Base-by-base conservation (phyloP, 306 rosid species). In the Trifolium fragiferum region DNA sequence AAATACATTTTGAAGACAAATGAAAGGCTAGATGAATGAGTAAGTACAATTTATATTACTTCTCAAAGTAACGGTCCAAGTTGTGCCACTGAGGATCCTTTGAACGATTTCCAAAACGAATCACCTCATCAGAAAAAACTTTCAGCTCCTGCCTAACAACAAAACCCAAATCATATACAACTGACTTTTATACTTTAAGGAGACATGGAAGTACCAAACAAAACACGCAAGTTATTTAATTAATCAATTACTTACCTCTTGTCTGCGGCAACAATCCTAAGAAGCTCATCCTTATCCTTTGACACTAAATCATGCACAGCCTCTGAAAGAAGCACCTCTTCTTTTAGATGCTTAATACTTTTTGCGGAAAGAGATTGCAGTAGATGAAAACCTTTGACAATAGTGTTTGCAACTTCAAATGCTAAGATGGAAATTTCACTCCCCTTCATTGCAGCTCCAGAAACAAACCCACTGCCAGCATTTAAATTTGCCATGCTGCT, bases 51-150 rank as follows among this genome's bases (percentile, higher is more conserved):
- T 70, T 66, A 70, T 74, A 72, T 82, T 89, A 91, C 97, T 92
- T 92, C 82, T 89, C 87, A 79, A 92, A 92, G 85, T 92, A 92
- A 57, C 97, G 91, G 54, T 86, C 89, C 86, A 92, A 86, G 84
- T 89, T 83, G 86, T 89, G 97, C 97, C 97, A 92, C 70, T 92
- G 97, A 80, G 93, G 87, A 82, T 92, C 90, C 82, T 87, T 92
- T 47, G 91, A 86, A 53, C 84, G 93, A 73, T 92, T 92, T 80
- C 97, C 97, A 77, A 92, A 92, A 7, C 97, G 97, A 76, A 89
- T 82, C 72, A 91, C 97, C 81, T 91, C 97, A 63, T 87, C 87
- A 18, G 92, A 80, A 79, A 91, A 91, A 51, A 91, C 64, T 62
- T 85, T 88, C 81, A 89, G 77, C 73, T 87, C 96, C 75, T 86